Evolutionary conservation across 2,329 filamentous ascomycete genomes (phyloP).

Genomic region (Bertia moriformis): DNA sequence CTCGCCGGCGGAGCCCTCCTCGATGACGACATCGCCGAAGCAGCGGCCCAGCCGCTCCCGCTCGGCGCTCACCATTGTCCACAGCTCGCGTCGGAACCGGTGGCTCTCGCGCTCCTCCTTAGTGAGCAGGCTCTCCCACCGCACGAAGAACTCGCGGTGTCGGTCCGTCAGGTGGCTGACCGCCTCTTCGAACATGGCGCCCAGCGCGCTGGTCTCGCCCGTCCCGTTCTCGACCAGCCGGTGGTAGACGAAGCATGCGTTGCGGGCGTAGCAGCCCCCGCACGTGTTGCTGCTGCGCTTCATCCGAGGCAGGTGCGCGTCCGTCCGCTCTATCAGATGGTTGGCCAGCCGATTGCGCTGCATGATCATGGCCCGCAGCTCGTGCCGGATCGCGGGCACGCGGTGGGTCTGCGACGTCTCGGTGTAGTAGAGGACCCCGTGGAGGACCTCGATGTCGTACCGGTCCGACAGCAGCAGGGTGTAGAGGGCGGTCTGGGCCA

Average conservation of each 20-base stretch:
- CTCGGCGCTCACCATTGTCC: conserved; percentile 86
- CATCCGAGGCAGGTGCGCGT: conserved; percentile 73
- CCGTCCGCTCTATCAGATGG: conserved; percentile 67
- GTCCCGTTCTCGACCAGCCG: conserved; percentile 75
- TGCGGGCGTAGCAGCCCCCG: conserved; percentile 77
- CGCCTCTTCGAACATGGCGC: conserved; percentile 67
- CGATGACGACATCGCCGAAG: conserved; percentile 75
- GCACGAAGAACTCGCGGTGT: conserved; percentile 75
- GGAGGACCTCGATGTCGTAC: conserved; percentile 83
- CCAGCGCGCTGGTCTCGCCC: conserved; percentile 67
- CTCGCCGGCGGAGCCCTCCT: conserved; percentile 60
- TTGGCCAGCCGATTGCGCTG: conserved; percentile 81
- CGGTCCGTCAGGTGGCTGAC: conserved; percentile 61
- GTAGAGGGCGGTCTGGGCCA: conserved; percentile 88
- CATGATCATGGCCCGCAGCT: conserved; percentile 92
- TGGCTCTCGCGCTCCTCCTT: conserved; percentile 87
- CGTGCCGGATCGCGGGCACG: conserved; percentile 71
- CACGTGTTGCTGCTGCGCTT: conserved; percentile 70
- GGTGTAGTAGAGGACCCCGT: conserved; percentile 88
- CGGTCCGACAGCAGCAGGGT: conserved; percentile 83
- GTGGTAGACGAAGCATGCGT: conserved; percentile 84
- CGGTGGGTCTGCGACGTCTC: conserved; percentile 76
- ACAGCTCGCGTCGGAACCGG: conserved; percentile 76
- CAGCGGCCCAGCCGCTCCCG: conserved; percentile 79
- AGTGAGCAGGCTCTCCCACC: conserved; percentile 85